Base-by-base conservation (phyloP, 2,329 filamentous ascomycete genomes). In the Apiospora rasikravindrae region DNA sequence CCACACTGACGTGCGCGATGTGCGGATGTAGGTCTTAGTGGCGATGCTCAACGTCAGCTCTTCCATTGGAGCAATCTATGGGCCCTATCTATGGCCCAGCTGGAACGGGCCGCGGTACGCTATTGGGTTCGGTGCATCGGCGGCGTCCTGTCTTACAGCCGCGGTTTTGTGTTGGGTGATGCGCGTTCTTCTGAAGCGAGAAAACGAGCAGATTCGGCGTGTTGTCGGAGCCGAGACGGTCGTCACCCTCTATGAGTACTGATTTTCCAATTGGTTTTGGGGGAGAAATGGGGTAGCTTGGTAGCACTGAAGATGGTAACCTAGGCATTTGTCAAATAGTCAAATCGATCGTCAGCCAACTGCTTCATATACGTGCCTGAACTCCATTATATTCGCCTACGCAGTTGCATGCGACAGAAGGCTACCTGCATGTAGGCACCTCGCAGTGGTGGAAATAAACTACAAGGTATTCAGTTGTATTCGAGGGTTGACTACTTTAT, bases 51-150 rank as follows among this genome's bases (percentile, higher is more conserved):
- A 85, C 26, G 73, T 70, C 37, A 77, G 74, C 47, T 74, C 70
- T n/a, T 53, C 82, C 26, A 80, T 80, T 37, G 83, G 82, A 71
- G 77, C 79, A 1, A 79, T 78, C 5, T 83, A 82, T 72, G 79
- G 82, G 6, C 80, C 82, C 6, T 84, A 84, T 72, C 75, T 84
- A 1, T 83, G 82, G 81, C 78, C 79, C 14, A 77, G 78, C 40
- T 77, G 72, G 11, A 79, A 80, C 67, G 79, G 76, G 49, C 82
- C 81, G 0, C 75, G 78, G 44, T 83, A 81, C 71, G 73, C 75
- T 1, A 80, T 80, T 68, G 81, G 81, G 16, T 78, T 82, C 74
- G 75, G 73, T 1, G 74, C 77, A 6, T 80, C 77, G n/a, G 80
- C 80, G 2, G 71, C 40, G 8, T 69, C 67, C 73, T 82, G 80